Evolutionary conservation across 2,329 filamentous ascomycete genomes (phyloP).

Genomic region (Truncatella angustata): DNA sequence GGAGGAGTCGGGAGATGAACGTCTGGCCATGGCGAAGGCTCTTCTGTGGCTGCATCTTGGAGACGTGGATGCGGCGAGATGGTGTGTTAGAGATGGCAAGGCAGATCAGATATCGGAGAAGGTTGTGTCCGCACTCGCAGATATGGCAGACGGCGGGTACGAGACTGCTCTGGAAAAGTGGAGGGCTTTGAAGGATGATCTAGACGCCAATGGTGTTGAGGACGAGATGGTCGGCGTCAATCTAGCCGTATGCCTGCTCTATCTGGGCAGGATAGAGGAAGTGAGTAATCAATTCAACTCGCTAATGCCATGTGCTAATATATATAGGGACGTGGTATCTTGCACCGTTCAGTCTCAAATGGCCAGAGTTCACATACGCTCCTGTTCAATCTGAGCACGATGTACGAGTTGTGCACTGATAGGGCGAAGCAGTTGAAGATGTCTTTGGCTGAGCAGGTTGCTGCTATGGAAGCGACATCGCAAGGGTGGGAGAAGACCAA

Average conservation of each 20-base stretch:
- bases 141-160: conserved; percentile 78
- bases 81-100: conserved; percentile 43
- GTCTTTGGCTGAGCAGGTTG: conserved; percentile 67
- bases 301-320: conserved; percentile 19
- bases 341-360: conserved; percentile 64
- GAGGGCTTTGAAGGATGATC: conserved; percentile 46
- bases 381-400: conserved; percentile 84
- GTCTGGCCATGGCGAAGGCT: conserved; percentile 48
- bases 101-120: conserved; percentile 39
- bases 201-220: conserved; percentile 36
- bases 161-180: conserved; percentile 61
- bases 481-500: conserved; percentile 70
- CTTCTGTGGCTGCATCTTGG: conserved; percentile 79
- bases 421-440: conserved; percentile 68
- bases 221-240: conserved; percentile 80
- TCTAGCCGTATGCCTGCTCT: conserved; percentile 78
- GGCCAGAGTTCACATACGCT: conserved; percentile 73
- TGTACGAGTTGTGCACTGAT: conserved; percentile 91
- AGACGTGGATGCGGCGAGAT: conserved; percentile 66
- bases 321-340: conserved; percentile 57
- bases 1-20: conserved; percentile 30
- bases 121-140: conserved; percentile 65
- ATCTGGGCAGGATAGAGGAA: conserved; percentile 73
- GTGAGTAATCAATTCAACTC: conserved; percentile 38
- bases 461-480: conserved; percentile 52